phyloP scores from a whole-genome alignment of 78 protist genomes.

The Monocercomonoides exilis region DNA sequence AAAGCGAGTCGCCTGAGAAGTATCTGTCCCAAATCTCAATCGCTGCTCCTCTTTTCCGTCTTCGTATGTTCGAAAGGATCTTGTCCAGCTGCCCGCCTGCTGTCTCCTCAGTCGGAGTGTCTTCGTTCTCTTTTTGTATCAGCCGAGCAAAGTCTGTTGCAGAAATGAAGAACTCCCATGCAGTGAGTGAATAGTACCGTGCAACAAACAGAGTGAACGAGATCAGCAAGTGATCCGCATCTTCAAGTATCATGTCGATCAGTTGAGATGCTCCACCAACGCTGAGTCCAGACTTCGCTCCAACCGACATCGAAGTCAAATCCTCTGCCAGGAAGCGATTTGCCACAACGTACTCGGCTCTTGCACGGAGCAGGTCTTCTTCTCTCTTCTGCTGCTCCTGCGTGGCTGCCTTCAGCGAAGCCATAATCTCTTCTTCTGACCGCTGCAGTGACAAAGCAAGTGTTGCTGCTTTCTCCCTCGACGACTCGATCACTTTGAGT shows the following conservation, averaged over 20 bases:
- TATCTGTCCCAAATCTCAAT: neutral
- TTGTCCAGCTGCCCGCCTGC: too few species aligned
- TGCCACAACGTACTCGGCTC: neutral
- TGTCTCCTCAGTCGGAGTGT: too few species aligned
- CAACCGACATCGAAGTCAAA: neutral
- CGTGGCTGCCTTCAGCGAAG: neutral
- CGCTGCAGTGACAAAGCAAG: neutral
- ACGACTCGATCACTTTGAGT: too few species aligned
- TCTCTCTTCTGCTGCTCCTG: neutral
- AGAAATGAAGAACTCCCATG: neutral
- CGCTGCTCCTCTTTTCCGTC: too few species aligned
- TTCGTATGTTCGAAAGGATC: too few species aligned
- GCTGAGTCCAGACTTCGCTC: neutral
- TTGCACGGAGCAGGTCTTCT: neutral
- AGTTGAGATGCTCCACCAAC: neutral
- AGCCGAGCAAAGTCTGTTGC: neutral
- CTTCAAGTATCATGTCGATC: neutral
- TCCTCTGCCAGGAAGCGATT: neutral
- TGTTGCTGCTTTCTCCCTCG: neutral
- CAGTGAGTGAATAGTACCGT: neutral
- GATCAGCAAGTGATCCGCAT: neutral
- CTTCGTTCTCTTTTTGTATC: neutral
- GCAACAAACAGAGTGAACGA: neutral
- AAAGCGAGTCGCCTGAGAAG: neutral
- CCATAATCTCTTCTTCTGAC: neutral